Conservation (phyloP, 345 rosid species). For the Camelina neglecta region DNA sequence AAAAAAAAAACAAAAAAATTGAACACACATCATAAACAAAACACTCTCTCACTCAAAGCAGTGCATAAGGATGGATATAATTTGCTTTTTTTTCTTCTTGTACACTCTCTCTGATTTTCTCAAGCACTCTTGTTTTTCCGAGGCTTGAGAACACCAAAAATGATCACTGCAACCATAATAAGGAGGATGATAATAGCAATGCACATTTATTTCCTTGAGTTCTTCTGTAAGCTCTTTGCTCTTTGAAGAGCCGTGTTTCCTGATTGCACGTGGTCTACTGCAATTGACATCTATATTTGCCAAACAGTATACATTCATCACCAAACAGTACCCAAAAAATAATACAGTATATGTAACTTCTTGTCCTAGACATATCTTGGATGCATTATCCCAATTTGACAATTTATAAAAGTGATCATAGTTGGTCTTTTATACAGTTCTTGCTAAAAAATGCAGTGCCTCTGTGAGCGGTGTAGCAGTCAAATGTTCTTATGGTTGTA, state of each 20-base stretch:
- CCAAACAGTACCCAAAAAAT: not conserved
- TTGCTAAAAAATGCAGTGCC: slow-evolving; percentile 11
- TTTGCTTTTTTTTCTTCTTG: not conserved
- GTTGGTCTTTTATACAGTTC: not conserved
- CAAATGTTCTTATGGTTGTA: slow-evolving; percentile 11
- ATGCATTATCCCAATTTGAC: slow-evolving; percentile 32
- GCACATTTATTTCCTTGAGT: slow-evolving; percentile 93
- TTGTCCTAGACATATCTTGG: slow-evolving; percentile 33
- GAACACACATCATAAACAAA: slow-evolving; percentile 32
- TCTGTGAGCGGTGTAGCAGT: slow-evolving; percentile 23
- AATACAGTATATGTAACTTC: slow-evolving; percentile 7
- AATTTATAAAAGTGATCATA: slow-evolving; percentile 26
- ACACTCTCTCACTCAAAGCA: slow-evolving; percentile 27
- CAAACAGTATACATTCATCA: slow-evolving; percentile 13
- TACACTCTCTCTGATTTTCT: slow-evolving; percentile 16
- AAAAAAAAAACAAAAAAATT: not conserved
- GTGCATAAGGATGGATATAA: slow-evolving; percentile 6
- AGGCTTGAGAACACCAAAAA: slow-evolving; percentile 76
- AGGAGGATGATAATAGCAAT: slow-evolving; percentile 86
- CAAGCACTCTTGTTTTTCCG: slow-evolving; percentile 73
- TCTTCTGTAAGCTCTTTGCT: slow-evolving; percentile 82
- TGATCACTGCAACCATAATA: slow-evolving; percentile 68
- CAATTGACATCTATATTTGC: slow-evolving; percentile 67
- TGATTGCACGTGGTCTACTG: slow-evolving; percentile 89
- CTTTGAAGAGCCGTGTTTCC: slow-evolving; percentile 84